Conservation (phyloP, 1,284 basidiomycete genomes). For the Fomitopsis palustris region DNA sequence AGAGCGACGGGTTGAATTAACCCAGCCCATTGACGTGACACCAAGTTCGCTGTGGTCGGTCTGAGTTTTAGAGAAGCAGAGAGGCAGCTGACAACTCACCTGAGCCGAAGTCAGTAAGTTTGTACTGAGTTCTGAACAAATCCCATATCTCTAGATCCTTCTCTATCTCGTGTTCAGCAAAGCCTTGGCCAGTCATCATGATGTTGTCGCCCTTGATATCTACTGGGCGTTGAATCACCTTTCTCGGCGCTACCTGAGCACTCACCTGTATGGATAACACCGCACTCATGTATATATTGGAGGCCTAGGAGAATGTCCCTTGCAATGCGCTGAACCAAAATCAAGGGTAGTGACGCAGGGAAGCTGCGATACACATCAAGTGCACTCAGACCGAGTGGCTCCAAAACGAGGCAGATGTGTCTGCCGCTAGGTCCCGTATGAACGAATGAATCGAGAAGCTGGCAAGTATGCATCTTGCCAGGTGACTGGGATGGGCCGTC, state of each 20-base stretch:
- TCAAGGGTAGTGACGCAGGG: neutral
- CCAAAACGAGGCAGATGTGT: neutral
- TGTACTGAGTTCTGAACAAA: neutral
- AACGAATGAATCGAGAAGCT: neutral
- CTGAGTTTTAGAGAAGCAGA: neutral
- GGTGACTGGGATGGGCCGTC: neutral
- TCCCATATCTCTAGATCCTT: neutral
- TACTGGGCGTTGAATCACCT: neutral
- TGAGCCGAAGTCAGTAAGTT: slow-evolving; percentile 5
- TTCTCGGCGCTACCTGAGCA: neutral
- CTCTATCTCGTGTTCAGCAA: neutral
- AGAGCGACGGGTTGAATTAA: neutral
- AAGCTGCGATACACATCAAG: neutral
- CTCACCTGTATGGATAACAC: neutral
- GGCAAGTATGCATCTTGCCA: neutral
- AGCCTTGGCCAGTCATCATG: neutral
- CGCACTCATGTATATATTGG: neutral
- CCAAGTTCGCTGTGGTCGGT: neutral
- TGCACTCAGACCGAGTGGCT: neutral
- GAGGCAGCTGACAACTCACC: neutral
- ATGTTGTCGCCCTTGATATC: slow-evolving; percentile 10
- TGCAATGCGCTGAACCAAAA: neutral
- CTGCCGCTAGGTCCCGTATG: neutral
- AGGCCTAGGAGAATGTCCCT: neutral
- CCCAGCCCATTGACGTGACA: neutral